A percentile compares a stretch with the other conserved stretches of the same genome.
These are phyloP conservation scores for Medakamo hakoo DNA, from an alignment of 139 green algal species.

Conservation along the genomic window DNA sequence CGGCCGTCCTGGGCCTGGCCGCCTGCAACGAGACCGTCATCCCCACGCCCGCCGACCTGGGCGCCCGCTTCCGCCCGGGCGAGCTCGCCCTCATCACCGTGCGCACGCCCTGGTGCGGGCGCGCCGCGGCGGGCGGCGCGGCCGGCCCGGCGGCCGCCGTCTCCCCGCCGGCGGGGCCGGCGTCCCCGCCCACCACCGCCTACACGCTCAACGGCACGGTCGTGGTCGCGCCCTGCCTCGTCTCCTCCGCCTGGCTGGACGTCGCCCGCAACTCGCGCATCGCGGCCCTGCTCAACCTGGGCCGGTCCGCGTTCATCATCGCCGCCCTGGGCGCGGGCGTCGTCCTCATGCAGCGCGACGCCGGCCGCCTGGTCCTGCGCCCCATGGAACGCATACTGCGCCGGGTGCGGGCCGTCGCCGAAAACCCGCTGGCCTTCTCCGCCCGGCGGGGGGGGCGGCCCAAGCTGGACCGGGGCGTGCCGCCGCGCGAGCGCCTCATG, in stretches of 20 bases:
- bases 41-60: neutral
- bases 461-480: slow-evolving; percentile 1
- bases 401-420: slow-evolving; percentile 37
- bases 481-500: slow-evolving; percentile 28
- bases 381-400: slow-evolving; percentile 88
- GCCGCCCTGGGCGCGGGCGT: slow-evolving; percentile 53
- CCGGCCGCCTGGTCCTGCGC: slow-evolving; percentile 59
- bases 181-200: neutral
- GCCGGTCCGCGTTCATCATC: slow-evolving; percentile 73
- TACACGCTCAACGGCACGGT: no score
- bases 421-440: slow-evolving; percentile 33
- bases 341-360: slow-evolving; percentile 67
- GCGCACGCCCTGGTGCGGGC: neutral
- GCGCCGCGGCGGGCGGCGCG: no score
- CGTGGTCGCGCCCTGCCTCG: slow-evolving; percentile 1
- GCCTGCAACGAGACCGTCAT: slow-evolving; percentile 34
- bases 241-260: slow-evolving; percentile 7
- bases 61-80: slow-evolving; percentile 8
- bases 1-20: slow-evolving; percentile 22
- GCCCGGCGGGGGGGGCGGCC: neutral
- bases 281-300: slow-evolving; percentile 64
- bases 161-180: slow-evolving; percentile 3
- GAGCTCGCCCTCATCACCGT: slow-evolving; percentile 18
- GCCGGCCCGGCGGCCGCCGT: neutral
- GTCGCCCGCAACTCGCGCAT: no score